Conservation (phyloP, 148 eudicot species). For the Camellia sinensis region DNA sequence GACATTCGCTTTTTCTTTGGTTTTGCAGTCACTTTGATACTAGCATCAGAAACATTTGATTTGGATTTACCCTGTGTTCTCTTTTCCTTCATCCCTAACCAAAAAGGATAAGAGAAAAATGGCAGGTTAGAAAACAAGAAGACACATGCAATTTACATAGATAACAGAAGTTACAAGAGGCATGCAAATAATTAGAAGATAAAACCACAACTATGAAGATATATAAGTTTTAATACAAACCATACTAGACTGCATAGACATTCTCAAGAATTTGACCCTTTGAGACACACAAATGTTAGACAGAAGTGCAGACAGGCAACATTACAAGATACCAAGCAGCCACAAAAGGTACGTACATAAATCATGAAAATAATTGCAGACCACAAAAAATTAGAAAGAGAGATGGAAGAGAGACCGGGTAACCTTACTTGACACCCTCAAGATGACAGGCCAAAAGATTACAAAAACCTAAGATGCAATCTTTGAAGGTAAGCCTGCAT, state of each 20-base stretch:
- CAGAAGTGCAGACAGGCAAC: not conserved
- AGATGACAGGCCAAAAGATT: too few species aligned
- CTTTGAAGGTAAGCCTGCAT: not conserved
- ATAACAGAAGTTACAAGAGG: not conserved
- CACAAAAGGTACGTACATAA: not conserved
- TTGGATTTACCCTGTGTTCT: constrained; percentile 4
- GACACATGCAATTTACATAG: not conserved
- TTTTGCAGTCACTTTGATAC: constrained; percentile 6
- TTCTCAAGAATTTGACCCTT: not conserved
- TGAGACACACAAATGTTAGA: not conserved
- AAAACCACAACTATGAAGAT: not conserved
- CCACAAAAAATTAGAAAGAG: not conserved
- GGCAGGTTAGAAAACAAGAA: not conserved
- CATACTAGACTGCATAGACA: not conserved
- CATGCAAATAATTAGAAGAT: not conserved
- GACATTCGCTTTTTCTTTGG: constrained; percentile 11
- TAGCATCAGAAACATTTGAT: constrained; percentile 8
- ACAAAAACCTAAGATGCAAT: too few species aligned
- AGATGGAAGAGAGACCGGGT: not conserved
- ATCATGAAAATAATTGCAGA: not conserved
- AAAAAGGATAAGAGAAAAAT: not conserved
- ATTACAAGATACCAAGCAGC: not conserved
- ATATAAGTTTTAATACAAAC: not conserved
- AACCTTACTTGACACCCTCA: not conserved
- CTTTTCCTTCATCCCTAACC: constrained; percentile 16